These are phyloP conservation scores for Citrus trifoliata DNA, from an alignment of 345 rosid species.

Conservation along the genomic window DNA sequence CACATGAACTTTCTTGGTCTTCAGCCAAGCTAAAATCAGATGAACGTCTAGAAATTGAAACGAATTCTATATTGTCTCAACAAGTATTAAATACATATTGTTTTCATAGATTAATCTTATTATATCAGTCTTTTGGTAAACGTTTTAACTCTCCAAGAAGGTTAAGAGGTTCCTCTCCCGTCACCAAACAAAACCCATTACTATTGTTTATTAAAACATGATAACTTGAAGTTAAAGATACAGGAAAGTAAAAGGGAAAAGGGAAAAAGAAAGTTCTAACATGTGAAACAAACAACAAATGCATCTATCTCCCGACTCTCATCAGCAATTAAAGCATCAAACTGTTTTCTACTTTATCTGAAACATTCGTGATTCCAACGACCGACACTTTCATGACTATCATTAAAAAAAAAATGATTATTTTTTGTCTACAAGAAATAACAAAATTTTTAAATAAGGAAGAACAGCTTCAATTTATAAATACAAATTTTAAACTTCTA, in stretches of 20 bases:
- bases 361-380: not conserved
- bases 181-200: slow-evolving; percentile 14
- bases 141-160: not conserved
- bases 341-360: not conserved
- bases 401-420: too few relatives aligned
- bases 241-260: slow-evolving; percentile 14
- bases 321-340: slow-evolving; percentile 24
- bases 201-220: slow-evolving; percentile 14
- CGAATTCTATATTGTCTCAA: not conserved
- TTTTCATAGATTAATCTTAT: too few relatives aligned
- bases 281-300: slow-evolving; percentile 34
- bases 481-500: not conserved
- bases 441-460: not conserved
- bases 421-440: not conserved
- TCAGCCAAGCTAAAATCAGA: not conserved
- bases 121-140: not conserved
- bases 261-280: slow-evolving; percentile 5
- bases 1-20: not conserved
- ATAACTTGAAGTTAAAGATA: slow-evolving; percentile 34
- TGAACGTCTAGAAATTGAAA: too few relatives aligned
- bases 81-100: not conserved
- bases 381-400: slow-evolving; percentile 8
- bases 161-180: not conserved
- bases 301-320: too few relatives aligned
- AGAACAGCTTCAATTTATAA: not conserved